Conservation (phyloP, 345 rosid genomes). For the Brassica juncea region DNA sequence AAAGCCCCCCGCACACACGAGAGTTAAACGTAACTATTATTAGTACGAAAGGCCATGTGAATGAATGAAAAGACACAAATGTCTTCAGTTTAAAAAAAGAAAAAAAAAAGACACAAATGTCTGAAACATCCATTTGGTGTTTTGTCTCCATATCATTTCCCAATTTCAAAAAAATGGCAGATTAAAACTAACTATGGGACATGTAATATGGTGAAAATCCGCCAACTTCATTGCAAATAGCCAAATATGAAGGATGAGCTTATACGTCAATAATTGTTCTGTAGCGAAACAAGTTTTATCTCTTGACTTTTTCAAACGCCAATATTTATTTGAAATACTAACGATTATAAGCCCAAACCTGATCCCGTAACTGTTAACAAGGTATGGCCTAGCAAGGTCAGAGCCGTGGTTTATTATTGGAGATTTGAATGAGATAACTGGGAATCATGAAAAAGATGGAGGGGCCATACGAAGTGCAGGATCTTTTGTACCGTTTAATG, state of each 20-base stretch:
- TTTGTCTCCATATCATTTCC: background rate
- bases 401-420: too few relatives aligned
- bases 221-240: background rate
- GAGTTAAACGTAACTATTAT: background rate
- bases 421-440: too few relatives aligned
- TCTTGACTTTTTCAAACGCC: background rate
- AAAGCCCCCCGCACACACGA: background rate
- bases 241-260: background rate
- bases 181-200: background rate
- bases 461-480: too few relatives aligned
- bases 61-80: background rate
- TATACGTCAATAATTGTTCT: background rate
- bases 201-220: background rate
- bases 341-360: too few relatives aligned
- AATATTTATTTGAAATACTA: too few relatives aligned
- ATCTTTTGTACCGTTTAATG: too few relatives aligned
- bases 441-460: too few relatives aligned
- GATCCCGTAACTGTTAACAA: too few relatives aligned
- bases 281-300: background rate
- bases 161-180: background rate
- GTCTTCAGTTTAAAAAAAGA: background rate
- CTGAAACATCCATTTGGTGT: background rate
- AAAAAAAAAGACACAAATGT: background rate
- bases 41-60: constrained; percentile 11
- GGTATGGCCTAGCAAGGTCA: too few relatives aligned